These are phyloP conservation scores for Phytopythium delawarense DNA, from an alignment of 352 stramenopile genomes.

Conservation along the genomic window DNA sequence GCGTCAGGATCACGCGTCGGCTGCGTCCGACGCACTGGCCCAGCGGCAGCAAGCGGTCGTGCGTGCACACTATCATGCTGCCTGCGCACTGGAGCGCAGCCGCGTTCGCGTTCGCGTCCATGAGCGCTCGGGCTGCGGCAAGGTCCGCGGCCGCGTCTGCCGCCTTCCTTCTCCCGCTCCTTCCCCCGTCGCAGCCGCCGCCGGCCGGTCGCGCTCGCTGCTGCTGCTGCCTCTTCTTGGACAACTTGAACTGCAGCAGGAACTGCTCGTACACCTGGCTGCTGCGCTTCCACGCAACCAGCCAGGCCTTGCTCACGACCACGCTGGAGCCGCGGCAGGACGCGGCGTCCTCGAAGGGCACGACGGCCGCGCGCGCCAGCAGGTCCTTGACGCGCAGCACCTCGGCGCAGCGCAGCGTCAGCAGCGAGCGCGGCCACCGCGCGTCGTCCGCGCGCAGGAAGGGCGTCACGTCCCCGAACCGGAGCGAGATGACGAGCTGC, in stretches of 20 bases:
- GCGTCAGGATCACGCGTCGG: constrained; percentile 51
- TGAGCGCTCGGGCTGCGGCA: constrained; percentile 16
- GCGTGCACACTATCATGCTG: constrained; percentile 65
- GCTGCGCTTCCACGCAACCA: constrained; percentile 68
- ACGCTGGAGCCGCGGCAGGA: constrained; percentile 34
- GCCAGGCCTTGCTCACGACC: constrained; percentile 69
- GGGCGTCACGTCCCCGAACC: constrained; percentile 43
- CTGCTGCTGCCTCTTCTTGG: constrained; percentile 66
- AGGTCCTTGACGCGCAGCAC: constrained; percentile 60
- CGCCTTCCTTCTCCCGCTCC: background rate
- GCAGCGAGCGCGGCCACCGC: constrained; percentile 55
- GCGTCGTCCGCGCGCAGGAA: constrained; percentile 48
- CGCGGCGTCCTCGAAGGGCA: constrained; percentile 39
- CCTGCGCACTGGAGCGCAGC: constrained; percentile 25
- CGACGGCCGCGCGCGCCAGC: constrained; percentile 25
- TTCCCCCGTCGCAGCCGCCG: constrained; percentile 19
- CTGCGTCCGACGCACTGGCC: constrained; percentile 55
- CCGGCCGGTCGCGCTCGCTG: constrained; percentile 24
- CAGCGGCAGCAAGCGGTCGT: constrained; percentile 50
- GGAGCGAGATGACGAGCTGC: constrained; percentile 48
- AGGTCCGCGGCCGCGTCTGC: background rate
- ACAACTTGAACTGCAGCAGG: constrained; percentile 60
- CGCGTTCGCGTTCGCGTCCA: constrained; percentile 25
- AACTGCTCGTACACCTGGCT: constrained; percentile 72
- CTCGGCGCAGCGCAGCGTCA: constrained; percentile 57